A percentile compares a stretch with the other conserved stretches of the same genome.
These are phyloP conservation scores for Euphorbia lathyris DNA, from an alignment of 345 rosid species.

Conservation along the genomic window DNA sequence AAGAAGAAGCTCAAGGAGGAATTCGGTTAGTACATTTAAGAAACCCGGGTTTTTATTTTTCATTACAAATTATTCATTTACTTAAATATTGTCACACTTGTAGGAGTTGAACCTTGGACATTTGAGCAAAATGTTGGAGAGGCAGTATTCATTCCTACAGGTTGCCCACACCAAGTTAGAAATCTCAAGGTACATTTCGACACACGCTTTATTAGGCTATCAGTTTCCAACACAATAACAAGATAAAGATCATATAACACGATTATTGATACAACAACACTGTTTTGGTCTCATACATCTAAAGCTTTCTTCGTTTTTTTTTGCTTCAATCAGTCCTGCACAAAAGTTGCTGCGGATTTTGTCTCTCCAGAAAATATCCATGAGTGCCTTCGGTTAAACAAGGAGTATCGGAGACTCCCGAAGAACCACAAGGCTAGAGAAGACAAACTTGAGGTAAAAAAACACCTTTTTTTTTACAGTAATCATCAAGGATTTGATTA, in stretches of 20 bases:
- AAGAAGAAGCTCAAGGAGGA: constrained; percentile 73
- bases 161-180: constrained; percentile 98
- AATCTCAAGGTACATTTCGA: constrained; percentile 61
- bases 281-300: too few species aligned
- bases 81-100: constrained; percentile 4
- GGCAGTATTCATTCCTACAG: constrained; percentile 92
- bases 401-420: constrained; percentile 88
- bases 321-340: constrained; percentile 57
- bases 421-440: constrained; percentile 74
- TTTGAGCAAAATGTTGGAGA: constrained; percentile 83
- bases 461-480: background rate
- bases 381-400: constrained; percentile 71
- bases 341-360: constrained; percentile 90
- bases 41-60: background rate
- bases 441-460: constrained; percentile 85
- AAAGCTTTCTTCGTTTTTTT: background rate
- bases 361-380: constrained; percentile 81
- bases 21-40: constrained; percentile 45
- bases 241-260: too few species aligned
- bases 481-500: background rate
- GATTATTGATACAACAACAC: too few species aligned
- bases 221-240: too few species aligned
- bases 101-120: constrained; percentile 92
- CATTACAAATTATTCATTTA: background rate
- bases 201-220: background rate